A percentile compares a stretch with the other conserved stretches of the same genome.
Conservation (phyloP, 345 rosid genomes). For the Clausena lansium region DNA sequence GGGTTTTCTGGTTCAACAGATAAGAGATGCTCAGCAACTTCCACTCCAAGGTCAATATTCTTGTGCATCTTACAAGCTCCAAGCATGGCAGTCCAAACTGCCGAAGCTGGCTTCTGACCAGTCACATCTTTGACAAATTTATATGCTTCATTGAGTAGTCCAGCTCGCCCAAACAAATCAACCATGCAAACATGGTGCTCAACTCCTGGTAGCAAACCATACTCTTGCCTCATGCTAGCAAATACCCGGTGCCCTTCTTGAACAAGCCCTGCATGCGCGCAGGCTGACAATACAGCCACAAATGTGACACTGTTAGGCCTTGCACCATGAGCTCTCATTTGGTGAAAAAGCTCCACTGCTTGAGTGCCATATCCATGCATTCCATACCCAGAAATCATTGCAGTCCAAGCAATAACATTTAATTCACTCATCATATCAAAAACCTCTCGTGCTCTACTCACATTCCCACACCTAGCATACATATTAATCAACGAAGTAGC, state of each 20-base stretch:
- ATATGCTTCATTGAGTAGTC: constrained; percentile 62
- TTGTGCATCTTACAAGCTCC: constrained; percentile 97
- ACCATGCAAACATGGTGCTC: constrained; percentile 86
- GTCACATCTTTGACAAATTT: constrained; percentile 41
- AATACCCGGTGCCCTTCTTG: constrained; percentile 48
- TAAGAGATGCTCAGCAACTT: constrained; percentile 70
- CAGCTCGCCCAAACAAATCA: constrained; percentile 89
- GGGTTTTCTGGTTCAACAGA: constrained; percentile 77
- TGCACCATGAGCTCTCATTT: constrained; percentile 44
- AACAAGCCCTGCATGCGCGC: constrained; percentile 81
- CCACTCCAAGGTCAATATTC: constrained; percentile 66
- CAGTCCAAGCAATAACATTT: constrained; percentile 84
- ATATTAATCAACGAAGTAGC: constrained; percentile 80
- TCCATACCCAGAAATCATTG: constrained; percentile 86
- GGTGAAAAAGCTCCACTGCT: constrained; percentile 51
- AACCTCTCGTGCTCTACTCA: constrained; percentile 52
- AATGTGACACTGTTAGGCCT: constrained; percentile 69
- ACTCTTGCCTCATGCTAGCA: constrained; percentile 51
- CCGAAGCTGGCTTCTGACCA: constrained; percentile 50
- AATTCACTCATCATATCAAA: constrained; percentile 62
- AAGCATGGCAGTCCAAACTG: constrained; percentile 90
- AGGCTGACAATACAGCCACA: constrained; percentile 73
- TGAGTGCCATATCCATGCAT: constrained; percentile 65
- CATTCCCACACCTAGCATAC: constrained; percentile 78
- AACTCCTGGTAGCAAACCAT: constrained; percentile 46